A percentile compares a stretch with the other conserved stretches of the same genome.
Conservation (phyloP, 768 basidiomycete species). For the Xerocomellus dryophilus region DNA sequence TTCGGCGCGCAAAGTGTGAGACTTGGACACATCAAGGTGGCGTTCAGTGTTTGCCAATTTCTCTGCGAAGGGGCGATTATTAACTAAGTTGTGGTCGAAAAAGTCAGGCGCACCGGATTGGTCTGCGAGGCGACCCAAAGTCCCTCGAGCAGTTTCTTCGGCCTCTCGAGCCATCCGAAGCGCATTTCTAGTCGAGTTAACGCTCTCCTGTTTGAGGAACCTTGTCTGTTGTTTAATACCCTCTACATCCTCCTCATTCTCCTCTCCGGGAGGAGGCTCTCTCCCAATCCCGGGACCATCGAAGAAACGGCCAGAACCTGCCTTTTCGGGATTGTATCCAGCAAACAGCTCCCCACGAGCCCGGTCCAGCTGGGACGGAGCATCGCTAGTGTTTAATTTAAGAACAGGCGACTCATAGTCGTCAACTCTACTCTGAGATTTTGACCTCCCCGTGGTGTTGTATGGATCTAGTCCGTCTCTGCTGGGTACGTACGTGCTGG, state of each 20-base stretch:
- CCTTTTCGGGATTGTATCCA: slow-evolving; percentile 63
- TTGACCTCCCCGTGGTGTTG: slow-evolving; percentile 29
- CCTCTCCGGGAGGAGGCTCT: slow-evolving; percentile 59
- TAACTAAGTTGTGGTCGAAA: not conserved
- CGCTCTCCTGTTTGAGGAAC: slow-evolving; percentile 87
- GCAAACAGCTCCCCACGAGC: slow-evolving; percentile 75
- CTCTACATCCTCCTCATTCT: slow-evolving; percentile 86
- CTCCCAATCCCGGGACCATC: slow-evolving; percentile 52
- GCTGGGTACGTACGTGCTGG: slow-evolving; percentile 66
- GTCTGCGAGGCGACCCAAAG: slow-evolving; percentile 77
- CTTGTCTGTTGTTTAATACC: slow-evolving; percentile 92
- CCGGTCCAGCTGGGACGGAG: slow-evolving; percentile 50
- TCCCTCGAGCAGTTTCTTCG: slow-evolving; percentile 90
- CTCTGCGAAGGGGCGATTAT: slow-evolving; percentile 40
- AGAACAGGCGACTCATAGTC: slow-evolving; percentile 20
- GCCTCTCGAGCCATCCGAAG: slow-evolving; percentile 92
- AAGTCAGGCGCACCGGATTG: slow-evolving; percentile 73
- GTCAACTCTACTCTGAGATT: slow-evolving; percentile 25
- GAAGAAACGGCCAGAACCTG: slow-evolving; percentile 63
- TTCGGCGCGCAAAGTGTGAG: slow-evolving; percentile 80
- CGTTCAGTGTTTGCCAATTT: slow-evolving; percentile 92
- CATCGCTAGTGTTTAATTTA: slow-evolving; percentile 14
- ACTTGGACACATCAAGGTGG: slow-evolving; percentile 89
- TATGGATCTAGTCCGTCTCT: slow-evolving; percentile 61
- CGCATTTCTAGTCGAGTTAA: slow-evolving; percentile 87